These are phyloP conservation scores for Pseudogymnoascus sp. DNA, from an alignment of 2,329 filamentous ascomycete genomes.

Conservation along the genomic window DNA sequence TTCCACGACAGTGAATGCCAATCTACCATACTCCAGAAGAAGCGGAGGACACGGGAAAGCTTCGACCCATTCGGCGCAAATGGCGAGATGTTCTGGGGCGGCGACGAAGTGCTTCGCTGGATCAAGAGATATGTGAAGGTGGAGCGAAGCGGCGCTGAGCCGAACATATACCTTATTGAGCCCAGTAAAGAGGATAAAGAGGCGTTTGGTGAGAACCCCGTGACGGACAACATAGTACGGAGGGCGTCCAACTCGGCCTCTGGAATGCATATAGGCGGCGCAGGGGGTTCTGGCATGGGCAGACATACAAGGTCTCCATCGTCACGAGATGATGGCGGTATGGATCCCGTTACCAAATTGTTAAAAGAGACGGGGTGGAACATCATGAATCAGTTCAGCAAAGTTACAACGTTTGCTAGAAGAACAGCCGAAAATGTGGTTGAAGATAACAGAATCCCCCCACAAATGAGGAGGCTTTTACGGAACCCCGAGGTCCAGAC, in stretches of 20 bases:
- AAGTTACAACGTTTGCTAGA: conserved; percentile 91
- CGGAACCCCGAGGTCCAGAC: conserved; percentile 92
- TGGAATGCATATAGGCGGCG: conserved; percentile 27
- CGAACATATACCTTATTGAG: conserved; percentile 85
- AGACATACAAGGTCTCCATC: conserved; percentile 19
- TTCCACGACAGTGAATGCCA: conserved; percentile 97
- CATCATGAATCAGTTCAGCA: conserved; percentile 91
- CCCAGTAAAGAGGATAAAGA: conserved; percentile 76
- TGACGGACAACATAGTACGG: conserved; percentile 36
- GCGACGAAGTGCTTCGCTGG: conserved; percentile 91
- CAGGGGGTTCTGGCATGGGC: conserved; percentile 32
- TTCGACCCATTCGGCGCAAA: conserved; percentile 86
- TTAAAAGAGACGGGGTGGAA: conserved; percentile 95
- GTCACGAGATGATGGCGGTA: conserved; percentile 55
- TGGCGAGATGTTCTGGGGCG: conserved; percentile 93
- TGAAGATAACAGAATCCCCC: conserved; percentile 85
- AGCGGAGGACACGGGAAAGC: conserved; percentile 70
- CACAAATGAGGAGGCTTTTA: conserved; percentile 76
- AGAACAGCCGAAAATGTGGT: conserved; percentile 86
- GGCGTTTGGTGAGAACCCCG: conserved; percentile 52
- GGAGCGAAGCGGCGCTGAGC: conserved; percentile 77
- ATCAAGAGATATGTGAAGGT: conserved; percentile 74
- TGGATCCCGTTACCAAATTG: conserved; percentile 90
- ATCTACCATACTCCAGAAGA: conserved; percentile 89
- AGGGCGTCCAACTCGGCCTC: conserved; percentile 30